A percentile compares a stretch with the other conserved stretches of the same genome.
Conservation (phyloP, 352 stramenopile species). For the Globisporangium carolinianum region DNA sequence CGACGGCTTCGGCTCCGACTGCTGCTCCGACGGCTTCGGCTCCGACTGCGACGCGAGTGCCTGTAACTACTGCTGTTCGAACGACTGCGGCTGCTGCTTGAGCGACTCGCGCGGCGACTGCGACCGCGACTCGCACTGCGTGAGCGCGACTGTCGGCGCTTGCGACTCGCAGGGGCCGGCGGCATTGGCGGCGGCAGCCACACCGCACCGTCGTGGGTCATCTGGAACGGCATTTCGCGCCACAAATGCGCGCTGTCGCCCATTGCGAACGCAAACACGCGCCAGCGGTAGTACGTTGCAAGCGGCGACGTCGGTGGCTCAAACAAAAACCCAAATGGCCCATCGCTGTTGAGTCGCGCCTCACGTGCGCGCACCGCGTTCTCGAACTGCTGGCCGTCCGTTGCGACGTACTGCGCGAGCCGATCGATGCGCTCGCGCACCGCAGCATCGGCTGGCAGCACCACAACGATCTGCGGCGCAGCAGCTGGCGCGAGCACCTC, state of each 20-base stretch:
- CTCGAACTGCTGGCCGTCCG: constrained; percentile 62
- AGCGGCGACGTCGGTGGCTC: constrained; percentile 12
- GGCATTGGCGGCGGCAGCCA: constrained; percentile 52
- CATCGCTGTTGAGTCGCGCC: constrained; percentile 18
- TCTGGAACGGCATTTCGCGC: constrained; percentile 53
- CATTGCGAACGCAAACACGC: constrained; percentile 67
- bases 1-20: constrained; percentile 16
- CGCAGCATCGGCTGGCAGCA: constrained; percentile 24
- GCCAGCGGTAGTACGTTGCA: constrained; percentile 66
- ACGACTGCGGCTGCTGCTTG: constrained; percentile 25
- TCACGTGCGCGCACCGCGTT: constrained; percentile 46
- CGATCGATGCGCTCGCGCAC: constrained; percentile 32
- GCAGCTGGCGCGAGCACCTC: background rate
- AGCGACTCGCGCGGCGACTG: constrained; percentile 21
- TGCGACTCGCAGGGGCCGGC: constrained; percentile 1
- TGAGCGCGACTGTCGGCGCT: constrained; percentile 9
- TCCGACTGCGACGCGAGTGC: constrained; percentile 11
- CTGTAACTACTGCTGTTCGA: background rate
- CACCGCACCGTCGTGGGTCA: constrained; percentile 42
- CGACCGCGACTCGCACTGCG: constrained; percentile 11
- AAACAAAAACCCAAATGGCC: constrained; percentile 47
- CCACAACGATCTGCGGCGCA: constrained; percentile 26
- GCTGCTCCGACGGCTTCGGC: constrained; percentile 1
- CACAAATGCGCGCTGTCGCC: constrained; percentile 43
- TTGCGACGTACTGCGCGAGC: constrained; percentile 54